These are phyloP conservation scores for Claviceps pusilla DNA, from an alignment of 2,329 filamentous ascomycete genomes.

Conservation along the genomic window DNA sequence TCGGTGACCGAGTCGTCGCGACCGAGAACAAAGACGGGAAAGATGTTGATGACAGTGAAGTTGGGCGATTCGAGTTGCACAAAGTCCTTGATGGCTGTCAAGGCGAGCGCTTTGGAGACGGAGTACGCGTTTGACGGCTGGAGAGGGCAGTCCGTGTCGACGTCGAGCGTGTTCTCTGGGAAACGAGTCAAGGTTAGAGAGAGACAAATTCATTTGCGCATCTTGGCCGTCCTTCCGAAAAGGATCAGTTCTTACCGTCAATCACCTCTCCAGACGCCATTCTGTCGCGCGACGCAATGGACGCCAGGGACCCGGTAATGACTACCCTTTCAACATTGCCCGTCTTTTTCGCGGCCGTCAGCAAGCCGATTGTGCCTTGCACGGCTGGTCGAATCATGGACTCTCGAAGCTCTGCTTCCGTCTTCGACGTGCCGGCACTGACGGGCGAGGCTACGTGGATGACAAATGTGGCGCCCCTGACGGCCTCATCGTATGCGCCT, in stretches of 20 bases:
- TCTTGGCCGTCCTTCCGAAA: too few species aligned
- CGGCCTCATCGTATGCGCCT: conserved; percentile 25
- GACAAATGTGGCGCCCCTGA: conserved; percentile 23
- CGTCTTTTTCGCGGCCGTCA: conserved; percentile 20
- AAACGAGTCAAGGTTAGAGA: not conserved
- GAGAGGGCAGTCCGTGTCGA: conserved; percentile 13
- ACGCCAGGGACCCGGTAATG: conserved; percentile 24
- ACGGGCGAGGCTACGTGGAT: conserved; percentile 17
- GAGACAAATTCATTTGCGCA: too few species aligned
- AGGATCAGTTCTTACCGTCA: not conserved
- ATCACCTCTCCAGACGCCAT: not conserved
- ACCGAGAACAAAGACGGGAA: conserved; percentile 23
- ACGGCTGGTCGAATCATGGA: conserved; percentile 18
- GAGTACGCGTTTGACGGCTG: conserved; percentile 20
- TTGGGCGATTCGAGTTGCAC: conserved; percentile 16
- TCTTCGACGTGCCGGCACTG: not conserved
- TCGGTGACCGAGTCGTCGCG: conserved; percentile 19
- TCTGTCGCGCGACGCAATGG: conserved; percentile 6
- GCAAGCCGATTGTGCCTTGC: conserved; percentile 20
- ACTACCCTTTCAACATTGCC: conserved; percentile 24
- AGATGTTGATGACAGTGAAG: conserved; percentile 22
- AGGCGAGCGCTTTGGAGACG: conserved; percentile 21
- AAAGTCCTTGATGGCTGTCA: conserved; percentile 19
- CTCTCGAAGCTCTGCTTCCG: not conserved
- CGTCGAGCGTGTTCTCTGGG: not conserved